Evolutionary conservation across 2,329 filamentous ascomycete genomes (phyloP).

Genomic region (Talaromyces sp.): DNA sequence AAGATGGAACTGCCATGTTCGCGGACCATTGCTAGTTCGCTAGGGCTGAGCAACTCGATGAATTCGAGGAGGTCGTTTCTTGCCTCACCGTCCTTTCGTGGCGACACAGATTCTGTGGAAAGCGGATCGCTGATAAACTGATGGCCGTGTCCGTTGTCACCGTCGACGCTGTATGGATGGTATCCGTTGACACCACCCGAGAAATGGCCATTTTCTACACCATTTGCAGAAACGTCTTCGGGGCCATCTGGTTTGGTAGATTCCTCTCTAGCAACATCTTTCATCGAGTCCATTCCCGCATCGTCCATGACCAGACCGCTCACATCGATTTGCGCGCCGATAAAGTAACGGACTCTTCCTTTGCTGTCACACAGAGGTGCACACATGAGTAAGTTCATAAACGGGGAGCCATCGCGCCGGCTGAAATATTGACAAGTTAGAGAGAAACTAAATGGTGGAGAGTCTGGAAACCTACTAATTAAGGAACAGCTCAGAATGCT

Average conservation of each 20-base stretch:
- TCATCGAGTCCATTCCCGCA: constrained; percentile 60
- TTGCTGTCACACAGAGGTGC: constrained; percentile 65
- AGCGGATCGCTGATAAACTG: not conserved
- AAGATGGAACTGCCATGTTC: constrained; percentile 54
- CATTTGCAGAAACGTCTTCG: not conserved
- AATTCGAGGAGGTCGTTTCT: constrained; percentile 64
- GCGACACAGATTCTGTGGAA: constrained; percentile 13
- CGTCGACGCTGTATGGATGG: no score
- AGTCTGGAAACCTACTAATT: constrained; percentile 57
- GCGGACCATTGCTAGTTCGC: constrained; percentile 62
- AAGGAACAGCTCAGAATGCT: constrained; percentile 69
- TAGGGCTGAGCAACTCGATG: constrained; percentile 64
- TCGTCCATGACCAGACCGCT: constrained; percentile 64
- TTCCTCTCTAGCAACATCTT: constrained; percentile 38
- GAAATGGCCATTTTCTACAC: not conserved
- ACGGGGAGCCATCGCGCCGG: constrained; percentile 69
- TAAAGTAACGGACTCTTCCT: constrained; percentile 63
- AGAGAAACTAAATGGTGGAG: no score
- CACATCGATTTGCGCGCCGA: constrained; percentile 70
- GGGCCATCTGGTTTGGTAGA: constrained; percentile 20
- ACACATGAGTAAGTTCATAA: constrained; percentile 74
- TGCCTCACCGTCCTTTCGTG: constrained; percentile 24
- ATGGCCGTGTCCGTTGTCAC: no score
- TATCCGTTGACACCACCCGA: no score
- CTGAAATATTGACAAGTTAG: constrained; percentile 25